Base-by-base conservation (phyloP, 2,329 filamentous ascomycete genomes). In the Exophiala sp. region DNA sequence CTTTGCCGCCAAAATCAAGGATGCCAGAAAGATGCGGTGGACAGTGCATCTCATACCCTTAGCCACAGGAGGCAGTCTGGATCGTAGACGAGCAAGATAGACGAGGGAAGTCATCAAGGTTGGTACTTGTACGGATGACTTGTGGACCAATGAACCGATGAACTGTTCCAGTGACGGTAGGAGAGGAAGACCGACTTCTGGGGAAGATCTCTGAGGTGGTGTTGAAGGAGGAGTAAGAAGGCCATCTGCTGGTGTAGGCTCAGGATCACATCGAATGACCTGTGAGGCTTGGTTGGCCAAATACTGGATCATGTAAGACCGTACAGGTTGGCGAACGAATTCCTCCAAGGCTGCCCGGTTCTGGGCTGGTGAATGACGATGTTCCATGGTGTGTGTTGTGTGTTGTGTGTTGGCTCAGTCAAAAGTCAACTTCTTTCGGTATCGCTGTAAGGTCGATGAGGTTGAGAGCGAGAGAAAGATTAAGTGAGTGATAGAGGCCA, bases 41-140 rank as follows among this genome's bases (percentile, higher is more conserved):
- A 92, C 90, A 20, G 94, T 97, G 79, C 94, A 97, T 65, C 88
- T 86, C 75, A 97, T 89, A 61, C 94, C 94, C 76, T 96, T 96
- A 65, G 94, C 92, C 69, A 96, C 91, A 55, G 92, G 89, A 63
- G 95, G 92, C 24, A 99, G 84, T 64, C 89, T 86, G 47, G 86
- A 81, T 74, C 87, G 88, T 67, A 99, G 82, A 57, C 91, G 84
- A 67, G 82, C 84, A 53, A 99, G 86, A 79, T 96, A 99, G 70
- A 97, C 91, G 38, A 99, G 82, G 6, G 91, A 91, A 34, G 90
- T 92, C 94, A 99, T 97, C 63, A 99, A 82, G 6, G 94, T 99
- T 10, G 94, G 89, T 49, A 96, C 91, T 78, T 97, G 92, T 29
- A 97, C 94, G 71, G 96, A 95, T 62, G 92, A 97, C 57, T 88